A percentile compares a stretch with the other conserved stretches of the same genome.
Conservation (phyloP, 2,329 filamentous ascomycete species). For the Emergomyces africanus region DNA sequence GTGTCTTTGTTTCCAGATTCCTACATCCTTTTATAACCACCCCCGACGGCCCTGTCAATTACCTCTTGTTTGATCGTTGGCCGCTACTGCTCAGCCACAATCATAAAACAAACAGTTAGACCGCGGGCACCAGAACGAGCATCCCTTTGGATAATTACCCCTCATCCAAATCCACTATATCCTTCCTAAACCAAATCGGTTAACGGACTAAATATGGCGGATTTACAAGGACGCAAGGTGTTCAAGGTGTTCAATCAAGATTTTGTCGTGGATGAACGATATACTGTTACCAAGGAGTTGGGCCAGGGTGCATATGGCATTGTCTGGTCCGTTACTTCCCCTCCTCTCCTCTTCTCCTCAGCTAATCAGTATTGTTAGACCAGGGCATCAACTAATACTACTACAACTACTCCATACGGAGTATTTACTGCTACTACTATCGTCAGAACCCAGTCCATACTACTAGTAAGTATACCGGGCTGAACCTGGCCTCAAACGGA, state of each 20-base stretch:
- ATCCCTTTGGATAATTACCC: neutral
- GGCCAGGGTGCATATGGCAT: conserved; percentile 98
- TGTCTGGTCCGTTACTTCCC: conserved; percentile 60
- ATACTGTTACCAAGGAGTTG: conserved; percentile 97
- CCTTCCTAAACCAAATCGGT: neutral
- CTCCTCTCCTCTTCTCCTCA: too few species aligned
- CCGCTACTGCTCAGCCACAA: neutral
- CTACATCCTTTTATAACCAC: too few species aligned
- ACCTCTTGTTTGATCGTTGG: neutral
- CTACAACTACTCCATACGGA: too few species aligned
- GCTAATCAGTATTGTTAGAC: too few species aligned
- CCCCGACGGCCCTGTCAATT: neutral
- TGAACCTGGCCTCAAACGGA: neutral
- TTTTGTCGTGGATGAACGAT: conserved; percentile 95
- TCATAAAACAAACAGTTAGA: neutral
- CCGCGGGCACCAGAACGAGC: neutral
- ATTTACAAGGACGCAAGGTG: conserved; percentile 64
- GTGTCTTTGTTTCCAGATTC: too few species aligned
- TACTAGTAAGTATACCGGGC: too few species aligned
- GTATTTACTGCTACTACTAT: too few species aligned
- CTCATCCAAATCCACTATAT: neutral
- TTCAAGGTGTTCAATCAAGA: conserved; percentile 99
- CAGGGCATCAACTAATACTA: too few species aligned
- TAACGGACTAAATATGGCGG: conserved; percentile 37
- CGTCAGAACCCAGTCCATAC: neutral